phyloP scores from a whole-genome alignment of 176 grass and related monocot species.

The Poa pratensis region DNA sequence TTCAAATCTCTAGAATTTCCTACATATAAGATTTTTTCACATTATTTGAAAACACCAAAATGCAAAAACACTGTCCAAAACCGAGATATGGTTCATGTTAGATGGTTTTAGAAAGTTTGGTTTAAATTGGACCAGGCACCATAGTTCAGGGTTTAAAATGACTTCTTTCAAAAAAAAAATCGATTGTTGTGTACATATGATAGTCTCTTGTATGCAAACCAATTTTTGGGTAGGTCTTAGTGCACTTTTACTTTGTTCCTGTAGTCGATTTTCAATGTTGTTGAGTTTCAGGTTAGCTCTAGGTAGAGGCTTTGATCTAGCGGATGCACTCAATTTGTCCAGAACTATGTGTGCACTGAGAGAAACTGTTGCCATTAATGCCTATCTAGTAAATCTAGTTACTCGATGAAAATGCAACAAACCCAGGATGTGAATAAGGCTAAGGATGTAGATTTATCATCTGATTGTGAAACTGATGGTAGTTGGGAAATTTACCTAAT shows the following conservation, averaged over 20 bases:
- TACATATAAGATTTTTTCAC: neutral
- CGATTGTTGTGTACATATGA: neutral
- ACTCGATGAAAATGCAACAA: conserved; percentile 14
- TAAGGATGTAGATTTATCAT: neutral
- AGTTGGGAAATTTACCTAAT: neutral
- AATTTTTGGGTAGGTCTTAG: neutral
- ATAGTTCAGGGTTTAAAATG: neutral
- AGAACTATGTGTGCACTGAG: conserved; percentile 23
- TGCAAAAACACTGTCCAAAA: neutral
- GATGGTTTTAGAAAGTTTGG: neutral
- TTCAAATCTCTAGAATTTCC: neutral
- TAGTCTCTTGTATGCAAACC: neutral
- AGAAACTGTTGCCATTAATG: neutral
- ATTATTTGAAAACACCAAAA: neutral
- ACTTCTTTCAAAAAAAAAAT: neutral
- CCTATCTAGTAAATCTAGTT: neutral
- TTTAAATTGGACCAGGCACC: neutral
- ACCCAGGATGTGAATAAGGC: conserved; percentile 17
- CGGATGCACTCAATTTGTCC: conserved; percentile 4
- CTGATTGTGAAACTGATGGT: conserved; percentile 14
- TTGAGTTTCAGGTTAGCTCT: conserved; percentile 5
- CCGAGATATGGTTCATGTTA: neutral
- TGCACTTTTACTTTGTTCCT: neutral
- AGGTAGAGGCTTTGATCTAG: neutral
- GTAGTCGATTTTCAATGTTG: neutral